Base-by-base conservation (phyloP, 2,329 filamentous ascomycete species). In the Fusarium foetens region DNA sequence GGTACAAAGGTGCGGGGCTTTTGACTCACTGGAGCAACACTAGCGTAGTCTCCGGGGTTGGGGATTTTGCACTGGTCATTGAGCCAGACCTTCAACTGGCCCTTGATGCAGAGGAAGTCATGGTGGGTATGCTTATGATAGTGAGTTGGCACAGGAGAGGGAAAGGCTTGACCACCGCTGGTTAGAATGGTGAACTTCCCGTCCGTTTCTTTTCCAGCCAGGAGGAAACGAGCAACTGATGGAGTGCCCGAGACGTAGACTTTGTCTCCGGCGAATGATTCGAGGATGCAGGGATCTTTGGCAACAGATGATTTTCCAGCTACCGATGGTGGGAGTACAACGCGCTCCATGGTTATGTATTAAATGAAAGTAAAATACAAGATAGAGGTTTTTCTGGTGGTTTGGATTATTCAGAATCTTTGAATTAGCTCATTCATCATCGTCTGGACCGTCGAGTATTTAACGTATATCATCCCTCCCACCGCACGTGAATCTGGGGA, bases 1-100 rank as follows among this genome's bases (percentile, higher is more conserved):
- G 8, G 12, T 13, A 35, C 7, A 13, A 11, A 5, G 5, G 2
- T 4, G 4, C n/a, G 3, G 6, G 9, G 7, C 11, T 8, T 14
- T n/a, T 9, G 4, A 36, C 17, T 7, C 27, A 16, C 49, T 12
- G 3, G 31, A 21, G 31, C 23, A 1, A 16, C 13, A 36, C 17
- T 36, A 9, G 17, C 19, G 17, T n/a, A 36, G 33, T 36, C 13
- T 14, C 6, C 33, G 0, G 23, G 9, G 9, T 7, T 25, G 23
- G 27, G 19, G 1, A n/a, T 4, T 21, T 11, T 52, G 19, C 13
- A 27, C 19, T 52, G 33, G 14, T 21, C 31, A 6, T 35, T 51
- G 10, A 35, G 46, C 11, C 16, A 23, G 16, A 35, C 46, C 21
- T 51, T 7, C 2, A 13, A 13, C 29, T 51, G 8, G 5, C 48